phyloP scores from a whole-genome alignment of 2,329 filamentous ascomycete species.

The Aureobasidium vineae region DNA sequence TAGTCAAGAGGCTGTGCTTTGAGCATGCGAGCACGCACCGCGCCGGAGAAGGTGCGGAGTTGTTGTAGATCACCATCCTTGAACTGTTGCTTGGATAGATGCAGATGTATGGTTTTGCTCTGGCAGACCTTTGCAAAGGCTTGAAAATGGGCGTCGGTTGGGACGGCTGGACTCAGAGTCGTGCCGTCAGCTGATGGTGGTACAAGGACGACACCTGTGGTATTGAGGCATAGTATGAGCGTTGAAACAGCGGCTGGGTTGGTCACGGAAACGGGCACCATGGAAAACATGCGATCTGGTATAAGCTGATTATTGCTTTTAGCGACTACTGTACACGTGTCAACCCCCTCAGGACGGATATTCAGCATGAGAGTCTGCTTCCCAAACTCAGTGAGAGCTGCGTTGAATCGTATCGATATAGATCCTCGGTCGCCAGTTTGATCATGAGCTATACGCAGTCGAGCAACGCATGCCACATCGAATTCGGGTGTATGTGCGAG shows the following conservation, averaged over 20 bases:
- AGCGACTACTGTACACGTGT: constrained; percentile 17
- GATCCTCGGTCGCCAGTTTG: neutral
- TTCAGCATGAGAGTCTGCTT: constrained; percentile 7
- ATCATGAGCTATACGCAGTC: constrained; percentile 6
- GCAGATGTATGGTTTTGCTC: constrained; percentile 11
- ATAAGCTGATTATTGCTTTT: constrained; percentile 11
- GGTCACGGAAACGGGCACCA: constrained; percentile 18
- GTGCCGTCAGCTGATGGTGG: neutral
- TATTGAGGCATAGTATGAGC: neutral
- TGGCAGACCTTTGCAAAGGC: constrained; percentile 12
- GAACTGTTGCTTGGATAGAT: constrained; percentile 8
- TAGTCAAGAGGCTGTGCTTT: neutral
- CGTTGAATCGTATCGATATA: neutral
- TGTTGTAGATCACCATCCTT: neutral
- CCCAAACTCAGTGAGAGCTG: neutral
- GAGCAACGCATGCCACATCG: constrained; percentile 12
- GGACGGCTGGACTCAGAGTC: neutral
- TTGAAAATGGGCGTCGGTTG: neutral
- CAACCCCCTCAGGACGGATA: constrained; percentile 8
- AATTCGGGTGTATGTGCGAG: constrained; percentile 9
- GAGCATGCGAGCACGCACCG: neutral
- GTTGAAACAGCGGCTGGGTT: constrained; percentile 11
- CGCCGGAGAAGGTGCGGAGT: constrained; percentile 8
- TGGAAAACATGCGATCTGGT: constrained; percentile 3
- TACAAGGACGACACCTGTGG: neutral